Base-by-base conservation (phyloP, 2,329 filamentous ascomycete genomes). In the Trichoderma citrinoviride region DNA sequence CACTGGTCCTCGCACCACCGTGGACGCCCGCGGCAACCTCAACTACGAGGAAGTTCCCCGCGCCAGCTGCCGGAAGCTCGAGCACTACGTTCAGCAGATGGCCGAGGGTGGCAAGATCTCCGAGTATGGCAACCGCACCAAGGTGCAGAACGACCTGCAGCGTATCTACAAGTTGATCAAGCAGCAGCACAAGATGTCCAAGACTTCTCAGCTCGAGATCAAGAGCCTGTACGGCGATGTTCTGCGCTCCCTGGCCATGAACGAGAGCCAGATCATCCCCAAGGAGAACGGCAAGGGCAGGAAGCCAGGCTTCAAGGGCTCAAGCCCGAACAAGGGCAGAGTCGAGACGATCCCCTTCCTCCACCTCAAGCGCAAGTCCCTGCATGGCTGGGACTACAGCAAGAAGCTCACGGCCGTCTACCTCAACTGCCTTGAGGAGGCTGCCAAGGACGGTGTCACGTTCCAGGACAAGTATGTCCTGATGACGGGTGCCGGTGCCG, bases 11-110 rank as follows among this genome's bases (percentile, higher is more conserved):
- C 90, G 92, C 70, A 96, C 96, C 14, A 93, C 89, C n/a, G 88
- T 99, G 57, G 94, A 98, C 76, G 87, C 90, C 64, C 91, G 92
- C 61, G 95, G 95, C 67, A 97, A 96, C 79, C 87, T 99, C 75
- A 90, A 91, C 73, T 99, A 97, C 76, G 85, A 93, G 74, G 95
- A 99, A 78, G 85, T 90, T 7, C 91, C 93, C 62, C 87, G 95
- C 62, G 83, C 91, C 40, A 96, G 92, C 76, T 95, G 94, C 76
- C 90, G 95, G 72, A 99, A 99, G 81, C 86, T 99, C 50, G 95
- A 99, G 81, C 94, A 98, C 78, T 99, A 99, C 73, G 95, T 99
- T 56, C 92, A 92, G 75, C 93, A 98, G 77, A 98, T 99, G 95
- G 94, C 94, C 10, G 93, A 97, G 71, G 95, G 95, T 68, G 95